These are phyloP conservation scores for Pythium periplocum DNA, from an alignment of 352 stramenopile genomes.

Conservation along the genomic window DNA sequence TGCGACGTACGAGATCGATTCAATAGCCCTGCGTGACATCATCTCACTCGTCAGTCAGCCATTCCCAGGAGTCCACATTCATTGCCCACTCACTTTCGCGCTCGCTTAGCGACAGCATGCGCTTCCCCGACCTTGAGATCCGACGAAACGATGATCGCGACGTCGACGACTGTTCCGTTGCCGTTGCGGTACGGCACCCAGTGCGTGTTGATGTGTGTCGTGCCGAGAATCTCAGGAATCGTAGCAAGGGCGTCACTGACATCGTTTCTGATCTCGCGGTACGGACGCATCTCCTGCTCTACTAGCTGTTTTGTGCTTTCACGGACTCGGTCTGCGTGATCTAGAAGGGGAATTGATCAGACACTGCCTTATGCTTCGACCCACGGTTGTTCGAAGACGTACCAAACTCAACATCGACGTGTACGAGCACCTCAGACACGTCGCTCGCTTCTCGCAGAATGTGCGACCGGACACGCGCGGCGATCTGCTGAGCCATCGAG, in stretches of 20 bases:
- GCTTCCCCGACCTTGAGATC: constrained; percentile 74
- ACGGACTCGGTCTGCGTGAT: constrained; percentile 16
- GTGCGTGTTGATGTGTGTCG: constrained; percentile 80
- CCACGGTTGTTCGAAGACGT: constrained; percentile 1
- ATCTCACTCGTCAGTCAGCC: too few relatives aligned
- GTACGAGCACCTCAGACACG: constrained; percentile 86
- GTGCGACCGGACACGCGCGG: constrained; percentile 55
- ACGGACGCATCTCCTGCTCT: constrained; percentile 67
- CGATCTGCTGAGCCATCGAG: constrained; percentile 81
- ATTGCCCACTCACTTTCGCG: constrained; percentile 40
- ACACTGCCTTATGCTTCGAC: too few relatives aligned
- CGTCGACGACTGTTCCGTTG: constrained; percentile 66
- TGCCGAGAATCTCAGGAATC: constrained; percentile 66
- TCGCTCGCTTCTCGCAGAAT: constrained; percentile 65
- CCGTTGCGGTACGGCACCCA: constrained; percentile 61
- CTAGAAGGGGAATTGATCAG: constrained; percentile 5
- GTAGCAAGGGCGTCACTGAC: constrained; percentile 50
- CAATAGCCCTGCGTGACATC: constrained; percentile 46
- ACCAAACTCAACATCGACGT: constrained; percentile 78
- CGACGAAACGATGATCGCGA: constrained; percentile 70
- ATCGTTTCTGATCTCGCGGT: constrained; percentile 69
- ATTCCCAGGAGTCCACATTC: too few relatives aligned
- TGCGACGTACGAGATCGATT: constrained; percentile 70
- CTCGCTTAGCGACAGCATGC: constrained; percentile 64
- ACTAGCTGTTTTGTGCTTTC: constrained; percentile 23